Percentiles rank a stretch among this genome's conserved stretches.
Conservation (phyloP, 2,329 filamentous ascomycete genomes). For the Dryadomyces quercus-mongolicae region DNA sequence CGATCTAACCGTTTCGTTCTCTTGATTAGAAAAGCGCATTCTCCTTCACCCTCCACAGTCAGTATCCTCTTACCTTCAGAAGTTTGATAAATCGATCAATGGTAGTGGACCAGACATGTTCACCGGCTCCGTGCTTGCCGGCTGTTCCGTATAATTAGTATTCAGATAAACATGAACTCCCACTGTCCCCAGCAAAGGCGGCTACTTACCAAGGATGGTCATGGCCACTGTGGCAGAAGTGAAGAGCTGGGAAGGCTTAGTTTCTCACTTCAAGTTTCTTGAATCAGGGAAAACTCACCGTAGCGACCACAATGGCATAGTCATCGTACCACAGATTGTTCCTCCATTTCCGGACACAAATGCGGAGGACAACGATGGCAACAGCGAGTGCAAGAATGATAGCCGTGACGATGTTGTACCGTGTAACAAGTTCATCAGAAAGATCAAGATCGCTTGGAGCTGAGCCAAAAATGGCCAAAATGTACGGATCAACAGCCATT, state of each 20-base stretch:
- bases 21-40: neutral
- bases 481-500: neutral
- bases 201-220: neutral
- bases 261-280: too few relatives aligned
- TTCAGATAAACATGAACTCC: too few relatives aligned
- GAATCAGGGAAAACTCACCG: neutral
- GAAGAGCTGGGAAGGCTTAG: neutral
- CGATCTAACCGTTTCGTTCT: neutral
- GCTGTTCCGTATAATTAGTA: neutral
- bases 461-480: neutral
- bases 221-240: neutral
- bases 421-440: neutral
- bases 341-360: neutral
- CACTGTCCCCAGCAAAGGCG: too few relatives aligned
- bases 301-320: neutral
- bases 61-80: neutral
- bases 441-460: neutral
- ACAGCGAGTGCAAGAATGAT: neutral
- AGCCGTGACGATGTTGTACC: conserved; percentile 1
- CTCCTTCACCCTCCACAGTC: neutral
- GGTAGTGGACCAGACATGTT: neutral
- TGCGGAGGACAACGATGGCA: neutral
- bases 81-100: neutral
- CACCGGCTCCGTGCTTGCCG: conserved; percentile 1
- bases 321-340: conserved; percentile 1